Base-by-base conservation (phyloP, 1,139 yeast species). In the Diutina sp. region DNA sequence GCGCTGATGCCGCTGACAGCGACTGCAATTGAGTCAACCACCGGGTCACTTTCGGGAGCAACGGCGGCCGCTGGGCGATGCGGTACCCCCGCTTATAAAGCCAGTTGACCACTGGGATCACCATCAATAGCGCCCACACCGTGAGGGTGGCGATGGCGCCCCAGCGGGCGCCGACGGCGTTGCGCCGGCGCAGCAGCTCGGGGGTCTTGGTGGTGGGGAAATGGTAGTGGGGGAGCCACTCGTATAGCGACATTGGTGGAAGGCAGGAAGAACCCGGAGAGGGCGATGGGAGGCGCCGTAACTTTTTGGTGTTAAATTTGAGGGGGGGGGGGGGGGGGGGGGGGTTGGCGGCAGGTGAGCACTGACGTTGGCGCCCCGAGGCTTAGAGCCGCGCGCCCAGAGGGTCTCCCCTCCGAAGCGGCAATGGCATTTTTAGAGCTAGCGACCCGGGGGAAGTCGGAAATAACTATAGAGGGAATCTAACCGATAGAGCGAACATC, bases 141-240 rank as follows among this genome's bases (percentile, higher is more conserved):
- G 12, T 21, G 11, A 32, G 4, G 9, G 53, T 50, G 29, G 53
- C 25, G 21, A 50, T 32, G 21, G 18, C n/a, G 11, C 53, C 53
- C 53, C 53, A 50, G 9, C 32, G 32, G 28, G 12, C 16, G 8
- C n/a, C 16, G 41, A 50, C 45, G n/a, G 11, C 41, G 32, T 32
- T 32, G 25, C 44, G 21, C 32, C 11, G 5, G 9, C 35, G 41
- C 11, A 11, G 14, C 16, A 30, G 35, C 44, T 30, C 35, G 21
- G 53, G 53, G 14, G 53, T 50, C 53, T 50, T 50, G 14, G 32
- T 50, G 21, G 28, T 32, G 28, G 53, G 53, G 16, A 50, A 50
- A 16, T 50, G 53, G 53, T 47, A 47, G n/a, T 47, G 51, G 35
- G 51, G 51, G 16, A 47, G 46, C 46, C 46, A 44, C 41, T 35